phyloP scores from a whole-genome alignment of 352 stramenopile genomes.

The Elongisporangium undulatum region DNA sequence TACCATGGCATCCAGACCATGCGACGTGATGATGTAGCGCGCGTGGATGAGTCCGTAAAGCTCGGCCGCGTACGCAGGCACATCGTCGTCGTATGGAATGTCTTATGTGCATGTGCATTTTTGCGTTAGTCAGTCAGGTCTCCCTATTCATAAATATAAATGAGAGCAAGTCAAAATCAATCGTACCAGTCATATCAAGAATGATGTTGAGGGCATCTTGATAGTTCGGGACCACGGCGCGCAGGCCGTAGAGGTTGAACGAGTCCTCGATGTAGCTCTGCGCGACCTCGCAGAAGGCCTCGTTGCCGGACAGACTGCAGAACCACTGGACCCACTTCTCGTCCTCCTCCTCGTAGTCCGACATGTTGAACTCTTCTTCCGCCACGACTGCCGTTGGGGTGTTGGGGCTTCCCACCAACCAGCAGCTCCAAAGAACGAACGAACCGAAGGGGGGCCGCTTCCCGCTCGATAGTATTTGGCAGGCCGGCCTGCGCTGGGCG shows the following conservation, averaged over 20 bases:
- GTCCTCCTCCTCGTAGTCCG: slow-evolving; percentile 89
- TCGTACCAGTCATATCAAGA: slow-evolving; percentile 80
- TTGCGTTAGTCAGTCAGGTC: not conserved
- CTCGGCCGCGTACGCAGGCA: slow-evolving; percentile 82
- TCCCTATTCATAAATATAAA: too few relatives aligned
- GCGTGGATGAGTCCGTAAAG: slow-evolving; percentile 89
- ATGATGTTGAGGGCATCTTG: slow-evolving; percentile 92
- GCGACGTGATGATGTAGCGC: slow-evolving; percentile 88
- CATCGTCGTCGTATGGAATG: slow-evolving; percentile 87
- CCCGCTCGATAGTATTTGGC: not conserved
- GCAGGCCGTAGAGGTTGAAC: slow-evolving; percentile 92
- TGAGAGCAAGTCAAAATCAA: not conserved
- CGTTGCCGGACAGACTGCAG: slow-evolving; percentile 89
- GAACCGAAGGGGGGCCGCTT: not conserved
- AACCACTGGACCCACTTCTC: slow-evolving; percentile 94
- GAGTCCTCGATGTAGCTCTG: slow-evolving; percentile 93
- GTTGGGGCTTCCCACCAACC: not conserved
- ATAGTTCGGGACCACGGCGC: slow-evolving; percentile 87
- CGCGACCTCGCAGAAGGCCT: slow-evolving; percentile 91
- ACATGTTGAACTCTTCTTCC: slow-evolving; percentile 44
- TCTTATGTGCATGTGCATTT: slow-evolving; percentile 23
- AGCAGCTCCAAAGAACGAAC: not conserved
- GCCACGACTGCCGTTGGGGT: slow-evolving; percentile 5
- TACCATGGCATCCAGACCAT: slow-evolving; percentile 87
- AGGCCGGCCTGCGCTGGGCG: not conserved